phyloP scores from a whole-genome alignment of 2,329 filamentous ascomycete genomes.

The Aspergillus floridensis region DNA sequence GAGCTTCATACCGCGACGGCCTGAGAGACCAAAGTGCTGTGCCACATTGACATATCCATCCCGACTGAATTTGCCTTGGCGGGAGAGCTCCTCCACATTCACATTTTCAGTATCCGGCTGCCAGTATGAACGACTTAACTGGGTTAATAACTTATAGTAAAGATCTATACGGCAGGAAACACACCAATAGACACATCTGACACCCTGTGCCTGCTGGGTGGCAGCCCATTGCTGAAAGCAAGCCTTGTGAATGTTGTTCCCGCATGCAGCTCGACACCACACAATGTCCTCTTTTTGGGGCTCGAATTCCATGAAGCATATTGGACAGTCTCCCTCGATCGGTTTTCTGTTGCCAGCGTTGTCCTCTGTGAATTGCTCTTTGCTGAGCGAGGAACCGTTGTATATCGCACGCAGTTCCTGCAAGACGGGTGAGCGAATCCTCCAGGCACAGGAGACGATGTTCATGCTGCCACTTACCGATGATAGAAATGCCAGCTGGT shows the following conservation, averaged over 20 bases:
- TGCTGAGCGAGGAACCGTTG: conserved; percentile 51
- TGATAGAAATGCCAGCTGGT: conserved; percentile 60
- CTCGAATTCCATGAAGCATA: conserved; percentile 59
- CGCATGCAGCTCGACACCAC: conserved; percentile 61
- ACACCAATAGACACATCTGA: conserved; percentile 49
- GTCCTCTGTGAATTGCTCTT: conserved; percentile 37
- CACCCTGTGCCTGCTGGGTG: conserved; percentile 30
- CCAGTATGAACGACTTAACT: conserved; percentile 43
- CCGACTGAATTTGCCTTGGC: conserved; percentile 24
- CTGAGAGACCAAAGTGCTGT: conserved; percentile 40
- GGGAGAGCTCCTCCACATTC: conserved; percentile 32
- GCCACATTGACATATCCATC: conserved; percentile 50
- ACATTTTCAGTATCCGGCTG: conserved; percentile 30
- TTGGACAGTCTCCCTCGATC: conserved; percentile 61
- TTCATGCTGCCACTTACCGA: conserved; percentile 32
- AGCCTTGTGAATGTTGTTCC: conserved; percentile 60
- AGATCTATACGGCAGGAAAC: conserved; percentile 8
- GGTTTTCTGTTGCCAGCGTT: conserved; percentile 54
- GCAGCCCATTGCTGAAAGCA: conserved; percentile 57
- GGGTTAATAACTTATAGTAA: not conserved
- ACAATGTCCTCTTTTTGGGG: conserved; percentile 47
- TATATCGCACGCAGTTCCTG: conserved; percentile 58
- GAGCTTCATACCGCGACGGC: conserved; percentile 36
- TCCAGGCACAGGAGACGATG: not conserved
- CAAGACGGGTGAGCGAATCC: not conserved